Percentiles rank a stretch among this genome's conserved stretches.
These are phyloP conservation scores for Vitis labrusca DNA, from an alignment of 164 flowering plant genomes.

Conservation along the genomic window DNA sequence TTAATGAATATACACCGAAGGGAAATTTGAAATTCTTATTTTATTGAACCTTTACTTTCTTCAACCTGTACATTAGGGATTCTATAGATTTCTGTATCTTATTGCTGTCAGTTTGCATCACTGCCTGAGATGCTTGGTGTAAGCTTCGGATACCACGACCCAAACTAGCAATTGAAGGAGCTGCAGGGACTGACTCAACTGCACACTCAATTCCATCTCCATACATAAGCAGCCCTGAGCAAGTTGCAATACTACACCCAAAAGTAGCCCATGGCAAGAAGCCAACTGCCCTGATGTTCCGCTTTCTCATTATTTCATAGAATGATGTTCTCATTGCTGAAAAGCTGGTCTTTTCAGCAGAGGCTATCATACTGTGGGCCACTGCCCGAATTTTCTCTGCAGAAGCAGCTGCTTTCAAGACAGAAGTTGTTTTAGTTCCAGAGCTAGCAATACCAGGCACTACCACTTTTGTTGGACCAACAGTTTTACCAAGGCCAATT, in stretches of 20 bases:
- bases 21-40: slow-evolving; percentile 17
- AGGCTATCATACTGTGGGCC: slow-evolving; percentile 71
- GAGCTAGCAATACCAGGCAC: slow-evolving; percentile 57
- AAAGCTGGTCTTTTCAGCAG: slow-evolving; percentile 76
- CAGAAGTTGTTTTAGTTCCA: slow-evolving; percentile 51
- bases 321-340: slow-evolving; percentile 86
- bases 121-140: slow-evolving; percentile 59
- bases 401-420: slow-evolving; percentile 65
- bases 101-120: slow-evolving; percentile 37
- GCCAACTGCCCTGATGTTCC: slow-evolving; percentile 53
- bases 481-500: slow-evolving; percentile 47
- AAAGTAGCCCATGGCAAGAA: slow-evolving; percentile 72
- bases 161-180: slow-evolving; percentile 77
- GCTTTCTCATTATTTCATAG: slow-evolving; percentile 89
- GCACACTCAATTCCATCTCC: slow-evolving; percentile 96
- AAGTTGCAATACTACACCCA: slow-evolving; percentile 82
- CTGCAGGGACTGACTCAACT: slow-evolving; percentile 73
- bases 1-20: slow-evolving; percentile 1
- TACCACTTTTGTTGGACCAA: slow-evolving; percentile 59
- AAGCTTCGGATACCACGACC: slow-evolving; percentile 82
- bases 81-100: slow-evolving; percentile 69
- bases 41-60: slow-evolving; percentile 41
- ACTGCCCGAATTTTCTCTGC: slow-evolving; percentile 76
- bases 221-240: slow-evolving; percentile 63
- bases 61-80: slow-evolving; percentile 53